These are phyloP conservation scores for Podaxis mareebaensis DNA, from an alignment of 768 basidiomycete species.

Conservation along the genomic window DNA sequence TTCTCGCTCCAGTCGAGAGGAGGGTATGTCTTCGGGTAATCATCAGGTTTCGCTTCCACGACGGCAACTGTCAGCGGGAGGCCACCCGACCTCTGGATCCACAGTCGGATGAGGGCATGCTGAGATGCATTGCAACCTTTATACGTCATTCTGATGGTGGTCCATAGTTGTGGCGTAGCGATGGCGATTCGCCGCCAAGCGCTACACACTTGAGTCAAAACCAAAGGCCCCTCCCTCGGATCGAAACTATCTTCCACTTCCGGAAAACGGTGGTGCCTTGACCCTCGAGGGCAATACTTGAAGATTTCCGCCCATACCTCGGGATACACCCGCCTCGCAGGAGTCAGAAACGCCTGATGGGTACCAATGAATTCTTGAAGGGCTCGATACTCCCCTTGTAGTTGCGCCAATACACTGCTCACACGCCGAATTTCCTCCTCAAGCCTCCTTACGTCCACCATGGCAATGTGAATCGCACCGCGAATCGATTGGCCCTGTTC, in stretches of 20 bases:
- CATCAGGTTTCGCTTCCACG: slow-evolving; percentile 10
- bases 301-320: slow-evolving; percentile 20
- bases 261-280: slow-evolving; percentile 12
- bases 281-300: slow-evolving; percentile 16
- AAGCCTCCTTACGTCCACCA: slow-evolving; percentile 11
- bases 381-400: slow-evolving; percentile 12
- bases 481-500: slow-evolving; percentile 12
- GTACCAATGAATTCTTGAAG: slow-evolving; percentile 15
- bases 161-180: slow-evolving; percentile 20
- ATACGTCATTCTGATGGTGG: slow-evolving; percentile 17
- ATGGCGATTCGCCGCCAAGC: slow-evolving; percentile 19
- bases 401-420: slow-evolving; percentile 10
- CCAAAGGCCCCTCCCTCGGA: slow-evolving; percentile 16
- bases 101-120: slow-evolving; percentile 11
- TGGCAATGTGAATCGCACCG: background rate
- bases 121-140: slow-evolving; percentile 9
- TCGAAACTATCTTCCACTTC: slow-evolving; percentile 21
- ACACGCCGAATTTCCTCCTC: slow-evolving; percentile 17
- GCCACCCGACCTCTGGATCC: slow-evolving; percentile 15
- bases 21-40: slow-evolving; percentile 7
- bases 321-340: slow-evolving; percentile 20
- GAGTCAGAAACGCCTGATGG: slow-evolving; percentile 19
- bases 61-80: slow-evolving; percentile 18
- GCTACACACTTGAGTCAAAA: slow-evolving; percentile 20
- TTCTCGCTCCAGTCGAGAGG: slow-evolving; percentile 15